Evolutionary conservation across 1,139 yeast species (phyloP), one percentile per base, ranked within the genome.

Genomic region (Debaryomyces udenii): DNA sequence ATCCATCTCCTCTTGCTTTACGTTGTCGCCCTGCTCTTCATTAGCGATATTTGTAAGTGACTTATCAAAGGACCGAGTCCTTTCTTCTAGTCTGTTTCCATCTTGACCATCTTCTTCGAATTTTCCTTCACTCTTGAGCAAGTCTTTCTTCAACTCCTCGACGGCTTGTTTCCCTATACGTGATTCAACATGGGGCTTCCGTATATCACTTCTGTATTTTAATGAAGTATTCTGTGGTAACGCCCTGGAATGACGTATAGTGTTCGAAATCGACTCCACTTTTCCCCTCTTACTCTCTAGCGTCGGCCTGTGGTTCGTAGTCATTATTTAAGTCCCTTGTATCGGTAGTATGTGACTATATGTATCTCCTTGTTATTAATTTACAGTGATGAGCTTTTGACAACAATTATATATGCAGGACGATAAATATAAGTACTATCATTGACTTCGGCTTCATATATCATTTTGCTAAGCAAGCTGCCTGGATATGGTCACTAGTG

Each of bases 271-370:
- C 2, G 55, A 53, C 39, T 74, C 63, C 23, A 67, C 69, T 50
- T 78, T 79, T 3, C 96, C 97, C 52, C 81, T 76, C 43, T 95
- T 90, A 45, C 93, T 87, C 55, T 90, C 96, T 47, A 88, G 74
- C 6, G 95, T 88, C 0, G 97, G 96, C 59, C 95, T 76, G 57
- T 88, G 96, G 37, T 94, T 93, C 2, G 96, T 84, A 1, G 96
- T 86, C 96, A 88, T 88, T 20, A 20, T 20, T 20, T 5, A 20
- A 20, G 7, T 20, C 22, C 22, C 7, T 20, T 20, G 7, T 20
- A 20, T 6, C 7, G 5, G 7, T 20, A 20, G 5, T 20, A 20
- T 20, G 5, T 7, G 5, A 20, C 7, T 20, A 20, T 20, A n/a
- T n/a, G n/a, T n/a, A n/a, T n/a, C n/a, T n/a, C n/a, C n/a, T n/a